Base-by-base conservation (phyloP, 257 asterid species). In the Jacaranda copaia region DNA sequence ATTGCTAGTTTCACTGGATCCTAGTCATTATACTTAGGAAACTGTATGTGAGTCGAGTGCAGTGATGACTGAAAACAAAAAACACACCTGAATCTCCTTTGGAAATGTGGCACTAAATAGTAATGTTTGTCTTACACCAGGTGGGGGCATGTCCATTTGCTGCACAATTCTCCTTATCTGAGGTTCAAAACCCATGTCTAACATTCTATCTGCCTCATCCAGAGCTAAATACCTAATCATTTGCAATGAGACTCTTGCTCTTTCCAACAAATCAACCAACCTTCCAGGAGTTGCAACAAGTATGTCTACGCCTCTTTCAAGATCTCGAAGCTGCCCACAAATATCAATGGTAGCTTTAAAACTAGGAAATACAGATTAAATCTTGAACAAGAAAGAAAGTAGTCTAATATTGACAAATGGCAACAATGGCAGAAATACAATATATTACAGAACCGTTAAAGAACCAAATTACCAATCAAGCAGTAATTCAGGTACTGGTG, bases 161-260 rank as follows among this genome's bases (percentile, higher is more conserved):
- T 92, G 90, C 79, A 94, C 99, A 76, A 94, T 94, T 84, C 88
- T 94, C 91, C 99, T 89, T 79, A 94, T 92, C 81, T 94, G 99
- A 84, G 99, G 99, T 75, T 94, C 99, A 75, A 94, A 94, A 55
- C 99, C 99, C 99, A 94, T 94, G 84, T 94, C 99, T 82, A 94
- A 80, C 99, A 94, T 94, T 79, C 99, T 85, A 77, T 94, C 99
- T 36, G 99, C 99, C 85, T 94, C 99, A 74, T 94, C 99, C 43
- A 94, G 88, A 70, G 99, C 98, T 79, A 94, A 85, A 82, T 92
- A 95, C 83, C 62, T 85, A 64, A 95, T 88, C 87, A 87, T 86
- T 83, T 95, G 97, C 77, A 95, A 75, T 18, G 98, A 92, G 76
- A 95, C 94, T 86, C 96, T 88, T 72, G 98, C 99, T 79, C 99